phyloP scores from a whole-genome alignment of 2,329 filamentous ascomycete species.

The Epichloe hybrida region DNA sequence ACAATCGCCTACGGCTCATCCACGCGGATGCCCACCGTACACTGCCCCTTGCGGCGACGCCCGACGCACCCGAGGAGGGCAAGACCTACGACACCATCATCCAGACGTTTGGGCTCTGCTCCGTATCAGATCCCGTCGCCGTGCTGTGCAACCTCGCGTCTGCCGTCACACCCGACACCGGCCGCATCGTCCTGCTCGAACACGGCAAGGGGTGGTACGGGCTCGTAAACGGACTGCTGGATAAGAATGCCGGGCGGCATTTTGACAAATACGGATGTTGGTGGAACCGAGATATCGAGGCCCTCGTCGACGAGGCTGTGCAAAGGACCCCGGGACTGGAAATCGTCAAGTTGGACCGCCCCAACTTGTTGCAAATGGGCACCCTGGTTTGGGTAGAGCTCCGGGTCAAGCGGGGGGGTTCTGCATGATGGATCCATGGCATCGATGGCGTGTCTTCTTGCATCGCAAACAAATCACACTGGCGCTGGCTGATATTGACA shows the following conservation, averaged over 20 bases:
- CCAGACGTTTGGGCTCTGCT: constrained; percentile 53
- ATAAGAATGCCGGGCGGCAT: constrained; percentile 40
- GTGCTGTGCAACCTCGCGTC: constrained; percentile 41
- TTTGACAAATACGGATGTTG: constrained; percentile 51
- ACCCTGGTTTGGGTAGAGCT: constrained; percentile 48
- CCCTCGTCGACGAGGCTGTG: constrained; percentile 37
- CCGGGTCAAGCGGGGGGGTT: constrained; percentile 10
- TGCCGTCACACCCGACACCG: constrained; percentile 37
- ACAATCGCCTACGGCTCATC: constrained; percentile 31
- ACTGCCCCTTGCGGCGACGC: constrained; percentile 24
- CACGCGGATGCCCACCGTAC: constrained; percentile 32
- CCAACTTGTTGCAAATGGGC: constrained; percentile 38
- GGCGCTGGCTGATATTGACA: not conserved
- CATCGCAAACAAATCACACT: not conserved
- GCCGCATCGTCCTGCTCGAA: constrained; percentile 48
- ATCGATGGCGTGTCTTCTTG: no score
- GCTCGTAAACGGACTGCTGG: constrained; percentile 41
- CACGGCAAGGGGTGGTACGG: constrained; percentile 45
- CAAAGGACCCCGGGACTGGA: constrained; percentile 38
- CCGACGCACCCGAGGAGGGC: not conserved
- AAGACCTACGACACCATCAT: constrained; percentile 48
- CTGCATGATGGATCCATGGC: not conserved
- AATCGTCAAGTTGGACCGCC: constrained; percentile 39
- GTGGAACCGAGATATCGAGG: constrained; percentile 53
- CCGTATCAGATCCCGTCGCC: constrained; percentile 40